Conservation (phyloP, 169 alveolate genomes). For the Plasmodium fragile region DNA sequence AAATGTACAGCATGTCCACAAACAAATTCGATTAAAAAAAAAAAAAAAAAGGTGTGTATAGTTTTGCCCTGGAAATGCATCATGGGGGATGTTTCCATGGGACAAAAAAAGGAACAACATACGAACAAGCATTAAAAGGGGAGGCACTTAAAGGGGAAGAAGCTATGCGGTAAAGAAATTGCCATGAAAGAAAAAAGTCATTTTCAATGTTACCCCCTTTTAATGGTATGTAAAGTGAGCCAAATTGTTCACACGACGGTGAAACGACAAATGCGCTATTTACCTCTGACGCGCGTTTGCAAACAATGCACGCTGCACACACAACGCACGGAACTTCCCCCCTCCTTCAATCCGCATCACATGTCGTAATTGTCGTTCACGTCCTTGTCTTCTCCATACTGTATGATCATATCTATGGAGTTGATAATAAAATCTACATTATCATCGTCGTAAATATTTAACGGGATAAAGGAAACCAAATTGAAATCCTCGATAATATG, state of each 20-base stretch:
- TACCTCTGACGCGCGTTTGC: neutral
- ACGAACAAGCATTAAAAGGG: neutral
- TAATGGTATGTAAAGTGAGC: neutral
- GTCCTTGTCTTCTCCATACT: conserved; percentile 88
- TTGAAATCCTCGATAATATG: conserved; percentile 84
- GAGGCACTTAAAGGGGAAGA: neutral
- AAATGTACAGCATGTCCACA: neutral
- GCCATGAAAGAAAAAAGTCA: neutral
- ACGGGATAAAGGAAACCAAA: conserved; percentile 84
- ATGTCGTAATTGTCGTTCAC: conserved; percentile 85
- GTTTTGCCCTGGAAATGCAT: neutral
- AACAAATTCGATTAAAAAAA: neutral
- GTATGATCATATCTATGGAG: conserved; percentile 83
- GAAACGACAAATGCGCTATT: neutral
- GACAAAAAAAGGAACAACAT: neutral
- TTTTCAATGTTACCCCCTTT: neutral
- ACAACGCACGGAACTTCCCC: neutral
- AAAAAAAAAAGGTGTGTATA: neutral
- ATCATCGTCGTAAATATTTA: conserved; percentile 84
- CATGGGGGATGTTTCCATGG: neutral
- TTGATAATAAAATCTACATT: conserved; percentile 83
- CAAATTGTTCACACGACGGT: neutral
- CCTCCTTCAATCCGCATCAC: conserved; percentile 19
- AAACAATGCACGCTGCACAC: neutral
- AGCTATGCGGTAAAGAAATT: neutral